phyloP scores from a whole-genome alignment of 768 basidiomycete genomes.

The Pleurotus pulmonarius region DNA sequence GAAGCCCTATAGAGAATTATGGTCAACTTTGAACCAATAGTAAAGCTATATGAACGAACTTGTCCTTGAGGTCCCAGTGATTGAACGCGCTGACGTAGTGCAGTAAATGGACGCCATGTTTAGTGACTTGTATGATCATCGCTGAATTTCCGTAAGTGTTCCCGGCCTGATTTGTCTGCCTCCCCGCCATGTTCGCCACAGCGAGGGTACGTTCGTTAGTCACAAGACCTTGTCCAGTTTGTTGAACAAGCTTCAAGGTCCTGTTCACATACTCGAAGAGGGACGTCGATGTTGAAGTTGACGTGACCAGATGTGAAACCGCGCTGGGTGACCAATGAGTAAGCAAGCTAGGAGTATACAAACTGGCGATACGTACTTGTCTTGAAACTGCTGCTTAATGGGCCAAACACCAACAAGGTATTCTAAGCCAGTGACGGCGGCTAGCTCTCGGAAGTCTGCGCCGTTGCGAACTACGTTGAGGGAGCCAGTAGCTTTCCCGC shows the following conservation, averaged over 20 bases:
- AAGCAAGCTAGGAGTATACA: neutral
- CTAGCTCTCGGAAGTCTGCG: constrained; percentile 71
- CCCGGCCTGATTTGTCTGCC: constrained; percentile 24
- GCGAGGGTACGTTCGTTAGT: constrained; percentile 56
- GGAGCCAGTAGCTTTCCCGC: constrained; percentile 72
- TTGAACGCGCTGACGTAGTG: constrained; percentile 46
- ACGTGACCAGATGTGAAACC: constrained; percentile 56
- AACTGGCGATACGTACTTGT: constrained; percentile 36
- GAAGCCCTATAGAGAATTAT: neutral
- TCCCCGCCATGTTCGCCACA: constrained; percentile 49
- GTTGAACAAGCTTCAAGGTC: constrained; percentile 38
- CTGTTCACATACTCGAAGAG: constrained; percentile 49
- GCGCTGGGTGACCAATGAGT: constrained; percentile 27
- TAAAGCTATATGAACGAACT: neutral
- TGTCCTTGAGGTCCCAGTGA: constrained; percentile 21
- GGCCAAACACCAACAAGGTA: constrained; percentile 64
- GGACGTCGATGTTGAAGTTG: constrained; percentile 52
- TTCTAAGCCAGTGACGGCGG: constrained; percentile 51
- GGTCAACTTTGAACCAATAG: neutral
- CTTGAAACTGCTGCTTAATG: constrained; percentile 41
- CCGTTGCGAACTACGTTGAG: constrained; percentile 78
- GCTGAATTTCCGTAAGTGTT: constrained; percentile 40
- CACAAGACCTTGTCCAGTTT: constrained; percentile 38
- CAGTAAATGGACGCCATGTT: constrained; percentile 48
- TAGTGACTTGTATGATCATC: constrained; percentile 73